These are phyloP conservation scores for Apiospora malaysiana DNA, from an alignment of 2,329 filamentous ascomycete genomes.

Conservation along the genomic window DNA sequence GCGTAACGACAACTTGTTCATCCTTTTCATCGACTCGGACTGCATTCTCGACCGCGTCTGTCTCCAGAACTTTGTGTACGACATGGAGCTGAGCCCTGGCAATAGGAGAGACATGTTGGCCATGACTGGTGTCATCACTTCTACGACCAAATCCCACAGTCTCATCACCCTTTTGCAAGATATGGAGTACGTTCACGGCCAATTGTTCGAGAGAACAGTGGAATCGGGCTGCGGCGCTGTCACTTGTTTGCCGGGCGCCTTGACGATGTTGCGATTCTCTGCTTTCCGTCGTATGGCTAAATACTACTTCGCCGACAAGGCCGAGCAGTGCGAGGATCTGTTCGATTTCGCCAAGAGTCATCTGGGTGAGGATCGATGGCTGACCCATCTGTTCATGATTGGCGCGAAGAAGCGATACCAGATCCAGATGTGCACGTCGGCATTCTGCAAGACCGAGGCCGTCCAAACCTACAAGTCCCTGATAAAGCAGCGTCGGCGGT, in stretches of 20 bases:
- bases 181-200: slow-evolving; percentile 97
- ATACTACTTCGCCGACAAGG: slow-evolving; percentile 97
- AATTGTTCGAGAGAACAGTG: slow-evolving; percentile 93
- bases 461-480: slow-evolving; percentile 87
- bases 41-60: slow-evolving; percentile 92
- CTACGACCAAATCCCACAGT: slow-evolving; percentile 86
- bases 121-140: slow-evolving; percentile 97
- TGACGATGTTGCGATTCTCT: slow-evolving; percentile 94
- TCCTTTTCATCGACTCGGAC: slow-evolving; percentile 97
- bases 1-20: slow-evolving; percentile 89
- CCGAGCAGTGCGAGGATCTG: slow-evolving; percentile 91
- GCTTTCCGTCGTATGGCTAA: slow-evolving; percentile 97
- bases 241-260: slow-evolving; percentile 91
- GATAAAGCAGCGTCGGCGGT: slow-evolving; percentile 91
- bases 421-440: slow-evolving; percentile 96
- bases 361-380: slow-evolving; percentile 92
- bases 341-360: slow-evolving; percentile 98
- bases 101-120: slow-evolving; percentile 93
- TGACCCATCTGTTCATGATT: slow-evolving; percentile 99
- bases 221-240: slow-evolving; percentile 94
- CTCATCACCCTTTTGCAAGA: slow-evolving; percentile 93
- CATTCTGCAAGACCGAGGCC: slow-evolving; percentile 98
- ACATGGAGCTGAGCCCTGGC: slow-evolving; percentile 96
- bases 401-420: slow-evolving; percentile 91
- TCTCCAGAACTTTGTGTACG: slow-evolving; percentile 96